A percentile compares a stretch with the other conserved stretches of the same genome.
phyloP scores from a whole-genome alignment of 2,329 filamentous ascomycete species.

The Aureobasidium sp. region DNA sequence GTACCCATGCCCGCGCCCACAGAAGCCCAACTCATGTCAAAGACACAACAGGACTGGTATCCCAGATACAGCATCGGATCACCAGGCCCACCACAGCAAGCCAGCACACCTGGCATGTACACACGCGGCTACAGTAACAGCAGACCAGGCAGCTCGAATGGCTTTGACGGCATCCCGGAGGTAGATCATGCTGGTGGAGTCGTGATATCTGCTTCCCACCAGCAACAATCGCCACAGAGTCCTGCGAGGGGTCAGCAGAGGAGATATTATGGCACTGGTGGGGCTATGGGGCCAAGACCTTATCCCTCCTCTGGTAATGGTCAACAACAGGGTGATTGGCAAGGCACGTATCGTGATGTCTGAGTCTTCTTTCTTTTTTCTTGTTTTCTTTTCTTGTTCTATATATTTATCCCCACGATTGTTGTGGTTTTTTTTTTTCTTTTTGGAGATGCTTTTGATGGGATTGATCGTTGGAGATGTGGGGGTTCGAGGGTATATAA shows the following conservation, averaged over 20 bases:
- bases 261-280: constrained; percentile 1
- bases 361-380: neutral
- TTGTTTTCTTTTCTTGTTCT: neutral
- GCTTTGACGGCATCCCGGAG: neutral
- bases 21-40: constrained; percentile 1
- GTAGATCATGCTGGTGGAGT: neutral
- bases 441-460: neutral
- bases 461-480: neutral
- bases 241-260: neutral
- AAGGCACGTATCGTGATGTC: neutral
- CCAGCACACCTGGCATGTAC: constrained; percentile 6
- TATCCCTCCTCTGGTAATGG: neutral
- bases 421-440: neutral
- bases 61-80: neutral
- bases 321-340: neutral
- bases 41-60: constrained; percentile 3
- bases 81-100: constrained; percentile 6
- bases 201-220: neutral
- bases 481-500: neutral
- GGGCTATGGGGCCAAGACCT: constrained; percentile 3
- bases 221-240: neutral
- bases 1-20: neutral
- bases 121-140: neutral
- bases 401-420: neutral
- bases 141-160: neutral